phyloP scores from a whole-genome alignment of 2,329 filamentous ascomycete species.

The Penicillium oxalicum region DNA sequence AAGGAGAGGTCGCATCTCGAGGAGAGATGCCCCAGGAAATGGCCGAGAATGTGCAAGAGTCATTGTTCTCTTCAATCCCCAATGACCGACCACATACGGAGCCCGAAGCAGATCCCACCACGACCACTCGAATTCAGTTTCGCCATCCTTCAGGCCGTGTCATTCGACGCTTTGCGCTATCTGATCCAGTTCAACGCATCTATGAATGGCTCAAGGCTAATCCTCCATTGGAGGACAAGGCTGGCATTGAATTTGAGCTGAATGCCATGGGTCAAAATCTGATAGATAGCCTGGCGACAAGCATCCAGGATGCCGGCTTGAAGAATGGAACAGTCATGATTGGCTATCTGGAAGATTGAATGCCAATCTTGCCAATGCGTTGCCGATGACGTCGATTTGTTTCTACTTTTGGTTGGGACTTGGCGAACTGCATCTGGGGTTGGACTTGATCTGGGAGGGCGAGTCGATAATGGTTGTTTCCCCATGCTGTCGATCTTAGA shows the following conservation, averaged over 20 bases:
- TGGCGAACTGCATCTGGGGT: background rate
- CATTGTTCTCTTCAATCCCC: conserved; percentile 65
- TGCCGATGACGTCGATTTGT: background rate
- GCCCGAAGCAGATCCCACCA: conserved; percentile 63
- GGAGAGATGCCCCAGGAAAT: conserved; percentile 35
- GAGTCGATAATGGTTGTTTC: no score
- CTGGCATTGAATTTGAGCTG: conserved; percentile 75
- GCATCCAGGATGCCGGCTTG: conserved; percentile 73
- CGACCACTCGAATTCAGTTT: conserved; percentile 87
- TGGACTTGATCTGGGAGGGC: no score
- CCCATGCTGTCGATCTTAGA: no score
- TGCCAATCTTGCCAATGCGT: background rate
- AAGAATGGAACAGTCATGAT: conserved; percentile 96
- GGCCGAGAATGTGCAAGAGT: conserved; percentile 26
- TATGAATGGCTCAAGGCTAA: conserved; percentile 93
- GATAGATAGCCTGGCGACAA: conserved; percentile 65
- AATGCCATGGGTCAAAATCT: conserved; percentile 83
- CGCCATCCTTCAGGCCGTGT: conserved; percentile 76
- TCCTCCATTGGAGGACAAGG: conserved; percentile 72
- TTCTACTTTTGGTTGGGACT: background rate
- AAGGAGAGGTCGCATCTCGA: conserved; percentile 25
- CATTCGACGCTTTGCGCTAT: conserved; percentile 74
- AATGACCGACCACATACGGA: conserved; percentile 69
- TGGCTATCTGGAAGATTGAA: conserved; percentile 65
- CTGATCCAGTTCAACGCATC: conserved; percentile 72